Conservation (phyloP, 2,329 filamentous ascomycete species). For the Penicillium verrucosum region DNA sequence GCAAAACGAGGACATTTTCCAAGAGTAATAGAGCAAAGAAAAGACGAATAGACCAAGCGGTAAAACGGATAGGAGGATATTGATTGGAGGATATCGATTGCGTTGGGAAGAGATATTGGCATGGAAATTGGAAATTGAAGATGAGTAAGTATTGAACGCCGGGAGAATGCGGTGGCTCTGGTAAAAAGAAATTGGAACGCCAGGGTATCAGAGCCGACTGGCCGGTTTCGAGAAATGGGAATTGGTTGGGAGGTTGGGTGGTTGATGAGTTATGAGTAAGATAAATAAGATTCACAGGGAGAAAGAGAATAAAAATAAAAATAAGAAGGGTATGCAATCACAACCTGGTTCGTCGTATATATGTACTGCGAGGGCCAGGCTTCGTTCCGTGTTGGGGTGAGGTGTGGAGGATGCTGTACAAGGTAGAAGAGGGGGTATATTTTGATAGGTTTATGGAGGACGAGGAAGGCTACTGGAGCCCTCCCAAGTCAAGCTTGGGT, state of each 20-base stretch:
- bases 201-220: slow-evolving; percentile 14
- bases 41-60: background rate
- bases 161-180: background rate
- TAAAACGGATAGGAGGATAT: background rate
- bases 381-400: background rate
- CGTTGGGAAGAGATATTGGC: background rate
- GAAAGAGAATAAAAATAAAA: background rate
- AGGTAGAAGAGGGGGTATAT: background rate
- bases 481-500: slow-evolving; percentile 35
- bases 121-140: background rate
- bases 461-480: slow-evolving; percentile 21
- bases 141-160: slow-evolving; percentile 1
- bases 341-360: slow-evolving; percentile 15
- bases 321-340: background rate
- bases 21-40: background rate
- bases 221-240: background rate
- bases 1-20: background rate
- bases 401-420: slow-evolving; percentile 4
- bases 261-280: background rate
- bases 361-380: slow-evolving; percentile 1
- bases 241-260: background rate
- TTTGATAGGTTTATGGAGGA: background rate
- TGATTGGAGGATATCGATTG: background rate
- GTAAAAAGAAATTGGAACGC: slow-evolving; percentile 3
- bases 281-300: slow-evolving; percentile 1